A percentile compares a stretch with the other conserved stretches of the same genome.
These are phyloP conservation scores for Stachybotrys echinatus DNA, from an alignment of 2,329 filamentous ascomycete species.

Conservation along the genomic window DNA sequence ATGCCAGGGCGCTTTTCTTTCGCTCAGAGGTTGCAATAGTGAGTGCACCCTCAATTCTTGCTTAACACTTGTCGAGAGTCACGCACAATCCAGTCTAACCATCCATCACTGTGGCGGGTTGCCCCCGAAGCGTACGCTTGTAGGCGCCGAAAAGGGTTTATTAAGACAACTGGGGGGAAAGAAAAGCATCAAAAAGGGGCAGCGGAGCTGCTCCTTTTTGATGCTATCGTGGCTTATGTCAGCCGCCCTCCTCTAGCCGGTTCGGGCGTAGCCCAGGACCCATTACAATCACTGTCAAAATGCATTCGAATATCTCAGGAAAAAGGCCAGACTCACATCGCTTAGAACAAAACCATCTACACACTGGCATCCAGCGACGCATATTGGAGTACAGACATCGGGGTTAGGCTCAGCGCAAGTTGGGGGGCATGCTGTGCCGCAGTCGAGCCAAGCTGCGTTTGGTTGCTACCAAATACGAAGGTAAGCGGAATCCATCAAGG, in stretches of 20 bases:
- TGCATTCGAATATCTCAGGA: too few relatives aligned
- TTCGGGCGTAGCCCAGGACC: too few relatives aligned
- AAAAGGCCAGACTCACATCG: background rate
- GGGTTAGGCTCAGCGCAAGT: background rate
- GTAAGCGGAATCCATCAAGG: background rate
- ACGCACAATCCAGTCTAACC: slow-evolving; percentile 1
- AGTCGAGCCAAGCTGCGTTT: slow-evolving; percentile 1
- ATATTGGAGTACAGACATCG: background rate
- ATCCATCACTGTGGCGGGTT: background rate
- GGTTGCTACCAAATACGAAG: background rate
- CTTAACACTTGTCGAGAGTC: background rate
- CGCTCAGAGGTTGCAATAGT: too few relatives aligned
- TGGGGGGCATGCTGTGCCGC: slow-evolving; percentile 1
- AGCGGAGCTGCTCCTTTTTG: too few relatives aligned
- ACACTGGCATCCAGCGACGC: slow-evolving; percentile 1
- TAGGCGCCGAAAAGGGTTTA: too few relatives aligned
- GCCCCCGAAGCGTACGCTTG: background rate
- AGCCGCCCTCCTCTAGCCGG: too few relatives aligned
- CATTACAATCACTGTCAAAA: too few relatives aligned
- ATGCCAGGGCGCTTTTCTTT: too few relatives aligned
- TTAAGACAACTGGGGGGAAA: too few relatives aligned
- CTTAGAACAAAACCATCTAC: slow-evolving; percentile 1
- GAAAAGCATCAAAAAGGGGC: too few relatives aligned
- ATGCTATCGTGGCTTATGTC: too few relatives aligned
- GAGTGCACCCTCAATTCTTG: too few relatives aligned